phyloP scores from a whole-genome alignment of 1,284 basidiomycete genomes.

The Mrakiaceae sp. region DNA sequence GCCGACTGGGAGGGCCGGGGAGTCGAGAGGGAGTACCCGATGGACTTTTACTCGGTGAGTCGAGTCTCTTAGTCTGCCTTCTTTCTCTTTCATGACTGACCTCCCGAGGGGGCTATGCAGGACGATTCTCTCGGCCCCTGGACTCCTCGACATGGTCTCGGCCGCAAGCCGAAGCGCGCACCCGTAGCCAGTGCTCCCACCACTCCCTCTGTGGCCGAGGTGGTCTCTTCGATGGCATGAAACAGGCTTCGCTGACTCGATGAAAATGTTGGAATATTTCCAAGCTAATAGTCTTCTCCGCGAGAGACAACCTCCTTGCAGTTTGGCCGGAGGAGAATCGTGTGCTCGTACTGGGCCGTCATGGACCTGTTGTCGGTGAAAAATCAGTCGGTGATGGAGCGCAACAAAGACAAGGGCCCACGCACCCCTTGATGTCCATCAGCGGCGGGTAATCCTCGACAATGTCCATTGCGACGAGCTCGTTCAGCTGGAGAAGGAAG shows the following conservation, averaged over 20 bases:
- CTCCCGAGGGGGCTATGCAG: constrained; percentile 11
- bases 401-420: background rate
- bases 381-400: background rate
- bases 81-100: background rate
- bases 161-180: constrained; percentile 12
- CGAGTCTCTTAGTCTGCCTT: constrained; percentile 33
- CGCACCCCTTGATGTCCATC: constrained; percentile 44
- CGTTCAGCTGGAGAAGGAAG: constrained; percentile 57
- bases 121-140: constrained; percentile 32
- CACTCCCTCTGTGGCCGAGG: too few species aligned
- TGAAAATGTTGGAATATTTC: too few species aligned
- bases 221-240: too few species aligned
- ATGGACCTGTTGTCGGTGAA: constrained; percentile 45
- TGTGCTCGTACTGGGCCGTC: constrained; percentile 96
- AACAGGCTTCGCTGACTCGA: too few species aligned
- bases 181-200: background rate
- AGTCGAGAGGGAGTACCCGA: constrained; percentile 54
- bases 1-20: constrained; percentile 47
- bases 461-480: constrained; percentile 76
- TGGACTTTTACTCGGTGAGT: constrained; percentile 89
- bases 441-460: constrained; percentile 94
- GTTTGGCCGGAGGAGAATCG: constrained; percentile 78
- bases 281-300: constrained; percentile 70
- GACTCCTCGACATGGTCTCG: constrained; percentile 32
- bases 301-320: constrained; percentile 91